Evolutionary conservation across 345 rosid species (phyloP).

Genomic region (Zanthoxylum bungeanum): DNA sequence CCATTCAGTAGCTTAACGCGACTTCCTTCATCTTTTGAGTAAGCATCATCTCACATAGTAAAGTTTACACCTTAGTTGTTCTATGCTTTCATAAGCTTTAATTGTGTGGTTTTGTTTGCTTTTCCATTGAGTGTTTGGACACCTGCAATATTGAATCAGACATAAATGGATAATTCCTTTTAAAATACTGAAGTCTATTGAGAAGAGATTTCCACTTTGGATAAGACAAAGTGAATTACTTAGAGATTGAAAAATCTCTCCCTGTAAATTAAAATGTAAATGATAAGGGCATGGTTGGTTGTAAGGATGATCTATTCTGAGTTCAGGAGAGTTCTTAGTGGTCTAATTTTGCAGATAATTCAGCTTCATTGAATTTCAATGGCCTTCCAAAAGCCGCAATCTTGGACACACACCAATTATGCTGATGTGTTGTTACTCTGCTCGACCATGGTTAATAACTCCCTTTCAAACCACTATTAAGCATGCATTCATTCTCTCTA

Average conservation of each 20-base stretch:
- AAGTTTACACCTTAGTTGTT: constrained; percentile 1
- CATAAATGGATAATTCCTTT: neutral
- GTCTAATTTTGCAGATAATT: constrained; percentile 6
- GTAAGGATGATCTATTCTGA: neutral
- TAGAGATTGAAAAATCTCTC: neutral
- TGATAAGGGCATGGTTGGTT: neutral
- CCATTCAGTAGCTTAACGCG: constrained; percentile 82
- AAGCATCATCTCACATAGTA: constrained; percentile 33
- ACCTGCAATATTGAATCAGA: neutral
- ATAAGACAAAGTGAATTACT: neutral
- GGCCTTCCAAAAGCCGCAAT: constrained; percentile 8
- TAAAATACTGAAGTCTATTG: neutral
- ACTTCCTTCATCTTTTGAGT: constrained; percentile 74
- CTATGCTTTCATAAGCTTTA: constrained; percentile 14
- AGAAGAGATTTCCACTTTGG: neutral
- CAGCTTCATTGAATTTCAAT: neutral
- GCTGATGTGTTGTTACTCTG: neutral
- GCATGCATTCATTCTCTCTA: neutral
- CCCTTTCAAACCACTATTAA: neutral
- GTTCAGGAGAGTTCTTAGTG: neutral
- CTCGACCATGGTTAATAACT: neutral
- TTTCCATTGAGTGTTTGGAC: neutral
- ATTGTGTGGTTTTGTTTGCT: neutral
- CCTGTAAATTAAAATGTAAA: neutral
- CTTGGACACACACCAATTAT: neutral